A percentile compares a stretch with the other conserved stretches of the same genome.
Conservation (phyloP, 1,284 basidiomycete species). For the Ceratobasidium sp. region DNA sequence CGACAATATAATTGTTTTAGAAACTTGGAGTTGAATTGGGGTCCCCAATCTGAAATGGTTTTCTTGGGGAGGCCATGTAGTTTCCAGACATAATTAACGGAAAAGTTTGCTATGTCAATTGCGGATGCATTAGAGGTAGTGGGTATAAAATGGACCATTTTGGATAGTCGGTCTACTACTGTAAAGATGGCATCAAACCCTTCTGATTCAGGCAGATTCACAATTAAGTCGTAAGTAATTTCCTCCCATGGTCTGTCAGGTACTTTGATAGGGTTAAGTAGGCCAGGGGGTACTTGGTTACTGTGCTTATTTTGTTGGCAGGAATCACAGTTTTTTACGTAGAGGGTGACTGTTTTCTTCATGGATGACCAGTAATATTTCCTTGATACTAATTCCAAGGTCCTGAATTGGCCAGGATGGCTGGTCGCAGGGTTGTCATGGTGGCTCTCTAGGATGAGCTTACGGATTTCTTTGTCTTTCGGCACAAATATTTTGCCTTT, state of each 20-base stretch:
- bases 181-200: not conserved
- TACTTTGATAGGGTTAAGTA: not conserved
- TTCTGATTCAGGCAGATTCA: not conserved
- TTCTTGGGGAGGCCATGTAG: not conserved
- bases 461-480: not conserved
- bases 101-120: constrained; percentile 1
- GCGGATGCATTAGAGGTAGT: not conserved
- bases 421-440: not conserved
- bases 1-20: constrained; percentile 43
- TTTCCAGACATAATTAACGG: constrained; percentile 13
- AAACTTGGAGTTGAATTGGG: constrained; percentile 48
- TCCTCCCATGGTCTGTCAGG: constrained; percentile 8
- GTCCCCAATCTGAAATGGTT: constrained; percentile 37
- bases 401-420: not conserved
- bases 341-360: not conserved
- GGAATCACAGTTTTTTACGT: constrained; percentile 30
- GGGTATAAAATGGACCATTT: constrained; percentile 45
- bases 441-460: not conserved
- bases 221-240: constrained; percentile 2
- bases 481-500: not conserved
- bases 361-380: not conserved
- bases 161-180: not conserved
- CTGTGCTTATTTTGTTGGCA: not conserved
- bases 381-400: not conserved
- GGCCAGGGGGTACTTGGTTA: not conserved